A percentile compares a stretch with the other conserved stretches of the same genome.
phyloP scores from a whole-genome alignment of 2,329 filamentous ascomycete genomes.

The Claviceps pazoutovae region DNA sequence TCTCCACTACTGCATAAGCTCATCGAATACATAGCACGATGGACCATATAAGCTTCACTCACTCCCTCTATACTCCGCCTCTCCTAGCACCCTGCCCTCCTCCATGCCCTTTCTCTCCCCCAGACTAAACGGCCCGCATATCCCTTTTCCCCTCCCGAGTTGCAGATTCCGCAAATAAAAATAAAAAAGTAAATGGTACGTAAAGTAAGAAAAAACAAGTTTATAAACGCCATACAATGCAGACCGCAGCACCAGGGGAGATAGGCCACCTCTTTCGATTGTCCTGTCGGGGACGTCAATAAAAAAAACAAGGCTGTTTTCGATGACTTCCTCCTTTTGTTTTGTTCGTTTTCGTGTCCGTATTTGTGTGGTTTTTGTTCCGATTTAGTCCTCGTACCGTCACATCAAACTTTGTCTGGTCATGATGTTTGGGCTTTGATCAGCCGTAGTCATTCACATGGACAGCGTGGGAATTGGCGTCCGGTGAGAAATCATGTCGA shows the following conservation, averaged over 20 bases:
- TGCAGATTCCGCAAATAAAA: not conserved
- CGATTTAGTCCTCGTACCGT: not conserved
- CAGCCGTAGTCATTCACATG: too few relatives aligned
- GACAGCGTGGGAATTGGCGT: too few relatives aligned
- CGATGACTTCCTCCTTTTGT: not conserved
- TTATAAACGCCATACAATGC: constrained; percentile 24
- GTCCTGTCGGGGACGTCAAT: constrained; percentile 4
- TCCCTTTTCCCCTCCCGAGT: too few relatives aligned
- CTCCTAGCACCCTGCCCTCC: too few relatives aligned
- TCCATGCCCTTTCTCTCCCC: too few relatives aligned
- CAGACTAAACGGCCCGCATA: too few relatives aligned
- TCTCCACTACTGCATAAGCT: not conserved
- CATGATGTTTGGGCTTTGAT: too few relatives aligned
- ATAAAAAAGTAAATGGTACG: not conserved
- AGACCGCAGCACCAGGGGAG: constrained; percentile 22
- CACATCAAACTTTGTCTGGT: not conserved
- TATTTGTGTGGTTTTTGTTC: not conserved
- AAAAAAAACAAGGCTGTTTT: not conserved
- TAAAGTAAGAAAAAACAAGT: not conserved
- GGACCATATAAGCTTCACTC: too few relatives aligned
- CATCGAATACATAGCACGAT: too few relatives aligned
- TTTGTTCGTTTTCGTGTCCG: constrained; percentile 1
- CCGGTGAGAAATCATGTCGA: too few relatives aligned
- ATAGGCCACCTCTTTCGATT: constrained; percentile 5
- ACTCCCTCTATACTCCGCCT: too few relatives aligned